Percentiles rank a stretch among this genome's conserved stretches.
Conservation (phyloP, 805 yeast species). For the Yarrowia deformans region DNA sequence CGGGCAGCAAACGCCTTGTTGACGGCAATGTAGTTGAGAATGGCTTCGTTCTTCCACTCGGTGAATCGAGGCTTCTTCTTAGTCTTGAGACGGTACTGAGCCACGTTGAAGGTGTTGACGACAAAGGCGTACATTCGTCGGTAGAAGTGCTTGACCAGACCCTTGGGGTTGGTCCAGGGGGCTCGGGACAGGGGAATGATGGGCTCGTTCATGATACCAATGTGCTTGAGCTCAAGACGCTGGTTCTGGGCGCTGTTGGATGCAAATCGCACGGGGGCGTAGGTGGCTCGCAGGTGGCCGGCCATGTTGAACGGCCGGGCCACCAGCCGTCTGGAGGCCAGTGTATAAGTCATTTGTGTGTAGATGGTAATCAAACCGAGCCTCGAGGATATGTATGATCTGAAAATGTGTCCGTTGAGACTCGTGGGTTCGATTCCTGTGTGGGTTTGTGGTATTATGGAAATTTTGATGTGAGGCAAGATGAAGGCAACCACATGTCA, state of each 20-base stretch:
- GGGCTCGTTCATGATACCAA: slow-evolving; percentile 38
- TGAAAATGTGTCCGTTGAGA: slow-evolving; percentile 18
- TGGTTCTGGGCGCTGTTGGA: slow-evolving; percentile 23
- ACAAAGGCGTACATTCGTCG: slow-evolving; percentile 40
- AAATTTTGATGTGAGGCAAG: no score
- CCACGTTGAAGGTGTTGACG: slow-evolving; percentile 50
- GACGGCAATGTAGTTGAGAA: slow-evolving; percentile 76
- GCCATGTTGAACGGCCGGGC: slow-evolving; percentile 35
- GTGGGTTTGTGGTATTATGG: background rate
- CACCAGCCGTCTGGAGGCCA: slow-evolving; percentile 33
- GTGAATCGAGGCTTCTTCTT: slow-evolving; percentile 69
- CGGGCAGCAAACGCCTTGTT: slow-evolving; percentile 77
- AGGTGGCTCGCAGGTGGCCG: slow-evolving; percentile 34
- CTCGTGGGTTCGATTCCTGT: slow-evolving; percentile 8
- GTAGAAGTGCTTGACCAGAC: slow-evolving; percentile 36
- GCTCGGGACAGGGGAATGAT: slow-evolving; percentile 28
- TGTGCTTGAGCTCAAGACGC: slow-evolving; percentile 38
- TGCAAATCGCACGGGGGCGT: slow-evolving; percentile 40
- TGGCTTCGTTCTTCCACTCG: slow-evolving; percentile 85
- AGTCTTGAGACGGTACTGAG: slow-evolving; percentile 71
- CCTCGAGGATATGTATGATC: slow-evolving; percentile 13
- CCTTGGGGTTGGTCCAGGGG: slow-evolving; percentile 38
- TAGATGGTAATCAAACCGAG: background rate
- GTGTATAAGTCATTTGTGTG: slow-evolving; percentile 10
- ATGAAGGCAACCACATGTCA: no score